phyloP scores from a whole-genome alignment of 2,329 filamentous ascomycete genomes.

The Fusarium devonianum region DNA sequence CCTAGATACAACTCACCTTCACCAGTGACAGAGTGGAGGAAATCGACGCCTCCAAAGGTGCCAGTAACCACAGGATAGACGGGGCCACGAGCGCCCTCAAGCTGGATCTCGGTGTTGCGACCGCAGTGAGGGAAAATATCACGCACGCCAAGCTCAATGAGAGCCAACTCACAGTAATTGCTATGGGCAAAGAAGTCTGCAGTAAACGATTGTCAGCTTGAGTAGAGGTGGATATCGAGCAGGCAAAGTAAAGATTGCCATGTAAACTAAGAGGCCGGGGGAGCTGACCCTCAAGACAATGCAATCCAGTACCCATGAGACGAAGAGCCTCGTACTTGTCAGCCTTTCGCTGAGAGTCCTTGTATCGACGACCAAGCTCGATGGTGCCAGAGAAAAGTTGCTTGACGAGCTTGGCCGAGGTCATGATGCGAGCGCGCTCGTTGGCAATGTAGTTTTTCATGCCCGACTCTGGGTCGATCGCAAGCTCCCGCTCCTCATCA shows the following conservation, averaged over 20 bases:
- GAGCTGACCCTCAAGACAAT: constrained; percentile 78
- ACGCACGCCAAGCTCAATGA: constrained; percentile 84
- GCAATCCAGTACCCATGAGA: constrained; percentile 84
- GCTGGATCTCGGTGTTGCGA: constrained; percentile 70
- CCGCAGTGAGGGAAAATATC: constrained; percentile 90
- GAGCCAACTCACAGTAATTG: constrained; percentile 87
- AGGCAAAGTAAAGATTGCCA: neutral
- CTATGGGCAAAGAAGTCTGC: constrained; percentile 89
- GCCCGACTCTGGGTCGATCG: constrained; percentile 76
- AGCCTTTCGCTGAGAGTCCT: constrained; percentile 61
- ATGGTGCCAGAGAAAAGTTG: constrained; percentile 77
- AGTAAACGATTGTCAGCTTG: constrained; percentile 14
- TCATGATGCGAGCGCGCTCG: constrained; percentile 79
- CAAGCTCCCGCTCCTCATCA: constrained; percentile 79
- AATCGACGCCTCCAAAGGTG: constrained; percentile 94
- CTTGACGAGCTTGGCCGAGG: constrained; percentile 79
- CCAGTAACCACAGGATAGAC: constrained; percentile 89
- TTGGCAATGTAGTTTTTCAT: constrained; percentile 97
- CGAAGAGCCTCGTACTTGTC: constrained; percentile 89
- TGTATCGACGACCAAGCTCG: constrained; percentile 79
- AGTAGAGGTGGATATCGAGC: neutral
- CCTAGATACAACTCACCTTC: constrained; percentile 54
- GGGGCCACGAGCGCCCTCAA: constrained; percentile 68
- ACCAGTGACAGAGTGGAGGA: constrained; percentile 84
- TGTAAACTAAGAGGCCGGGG: neutral